Evolutionary conservation across 352 stramenopile species (phyloP).

Genomic region (Pythium dissotocum): DNA sequence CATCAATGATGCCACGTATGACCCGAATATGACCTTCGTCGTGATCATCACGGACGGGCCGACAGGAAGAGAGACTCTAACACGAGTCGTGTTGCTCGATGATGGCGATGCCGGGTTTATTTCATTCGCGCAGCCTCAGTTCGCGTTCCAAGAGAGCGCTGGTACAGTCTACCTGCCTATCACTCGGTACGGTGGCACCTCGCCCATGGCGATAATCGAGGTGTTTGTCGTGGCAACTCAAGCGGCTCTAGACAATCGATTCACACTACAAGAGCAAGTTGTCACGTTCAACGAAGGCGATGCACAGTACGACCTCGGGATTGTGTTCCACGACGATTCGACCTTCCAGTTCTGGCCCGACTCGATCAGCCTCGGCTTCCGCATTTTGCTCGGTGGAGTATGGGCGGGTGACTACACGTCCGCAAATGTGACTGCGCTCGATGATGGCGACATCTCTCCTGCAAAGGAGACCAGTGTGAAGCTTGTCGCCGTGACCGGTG

Average conservation of each 20-base stretch:
- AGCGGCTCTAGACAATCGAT: slow-evolving; percentile 31
- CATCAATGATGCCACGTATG: slow-evolving; percentile 44
- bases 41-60: slow-evolving; percentile 37
- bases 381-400: slow-evolving; percentile 38
- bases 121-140: slow-evolving; percentile 32
- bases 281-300: slow-evolving; percentile 40
- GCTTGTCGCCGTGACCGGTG: slow-evolving; percentile 34
- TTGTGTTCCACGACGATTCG: slow-evolving; percentile 42
- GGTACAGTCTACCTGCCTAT: slow-evolving; percentile 32
- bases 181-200: slow-evolving; percentile 30
- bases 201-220: slow-evolving; percentile 34
- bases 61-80: slow-evolving; percentile 28
- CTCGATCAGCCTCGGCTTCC: slow-evolving; percentile 41
- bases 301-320: slow-evolving; percentile 19
- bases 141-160: slow-evolving; percentile 37
- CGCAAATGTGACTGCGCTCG: slow-evolving; percentile 41
- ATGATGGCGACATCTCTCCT: slow-evolving; percentile 56
- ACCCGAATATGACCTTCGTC: slow-evolving; percentile 43
- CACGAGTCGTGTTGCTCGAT: slow-evolving; percentile 41
- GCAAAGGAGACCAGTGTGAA: slow-evolving; percentile 42
- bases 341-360: slow-evolving; percentile 46
- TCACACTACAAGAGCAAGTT: slow-evolving; percentile 33
- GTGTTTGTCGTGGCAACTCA: slow-evolving; percentile 19
- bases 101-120: slow-evolving; percentile 59
- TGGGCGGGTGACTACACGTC: slow-evolving; percentile 22